Evolutionary conservation across 805 yeast species (phyloP), one percentile per base, ranked within the genome.

Genomic region (Zygosaccharomyces bisporus): DNA sequence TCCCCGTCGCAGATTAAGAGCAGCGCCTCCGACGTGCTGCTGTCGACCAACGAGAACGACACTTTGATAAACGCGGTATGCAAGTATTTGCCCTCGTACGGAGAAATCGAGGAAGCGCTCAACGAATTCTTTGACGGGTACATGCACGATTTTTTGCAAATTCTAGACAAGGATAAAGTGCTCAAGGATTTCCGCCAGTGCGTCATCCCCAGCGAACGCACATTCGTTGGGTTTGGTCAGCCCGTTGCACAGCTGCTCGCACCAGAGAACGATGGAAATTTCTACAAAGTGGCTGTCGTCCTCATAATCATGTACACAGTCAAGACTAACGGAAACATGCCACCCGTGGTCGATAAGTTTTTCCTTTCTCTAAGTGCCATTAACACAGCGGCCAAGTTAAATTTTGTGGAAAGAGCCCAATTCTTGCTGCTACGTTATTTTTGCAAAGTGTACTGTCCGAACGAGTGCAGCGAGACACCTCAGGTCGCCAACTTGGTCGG

Each of bases 371-470:
- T 61, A 17, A 45, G 39, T 12, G 58, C 63, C 2, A 45, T 51
- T 2, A 39, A 50, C n/a, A 51, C 53, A 9, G 49, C 58, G 7
- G 27, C 51, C 14, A 56, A 55, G 29, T 45, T 53, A 9, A 56
- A 47, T 49, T 57, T 44, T 25, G 39, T 62, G 6, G 67, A 64
- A 30, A 53, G 56, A 34, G 54, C 58, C 1, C 68, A 65, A 27
- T 63, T 58, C 42, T 35, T 61, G 6, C 40, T 60, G 17, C 42
- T 64, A 9, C 47, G 50, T 18, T 54, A 51, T 31, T 36, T 63
- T 18, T 48, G 45, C 38, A 46, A 50, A 34, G 38, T 50, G 12
- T 48, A 48, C 25, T 48, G 41, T 27, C 43, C 52, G 1, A 42
- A 45, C 21, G 52, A 44, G 14, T 45, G 49, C 34, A 25, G 50